phyloP scores from a whole-genome alignment of 345 rosid species.

The Eucalyptus urophylla region DNA sequence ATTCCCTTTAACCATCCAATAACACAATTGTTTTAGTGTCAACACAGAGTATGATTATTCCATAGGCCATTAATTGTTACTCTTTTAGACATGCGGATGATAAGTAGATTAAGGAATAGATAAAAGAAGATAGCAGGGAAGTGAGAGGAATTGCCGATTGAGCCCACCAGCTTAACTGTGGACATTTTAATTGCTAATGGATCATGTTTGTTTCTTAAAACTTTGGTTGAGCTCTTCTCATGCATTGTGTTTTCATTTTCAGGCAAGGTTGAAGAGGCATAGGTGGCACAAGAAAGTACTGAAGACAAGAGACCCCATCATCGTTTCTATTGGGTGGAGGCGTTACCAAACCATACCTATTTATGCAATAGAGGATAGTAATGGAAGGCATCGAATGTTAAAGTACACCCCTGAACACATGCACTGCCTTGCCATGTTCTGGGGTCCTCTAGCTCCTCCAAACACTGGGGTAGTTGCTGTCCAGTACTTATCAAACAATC shows the following conservation, averaged over 20 bases:
- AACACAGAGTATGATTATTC: neutral
- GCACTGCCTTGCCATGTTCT: conserved; percentile 94
- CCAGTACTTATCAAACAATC: conserved; percentile 66
- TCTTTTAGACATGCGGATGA: neutral
- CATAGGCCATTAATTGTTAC: neutral
- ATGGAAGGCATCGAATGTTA: conserved; percentile 91
- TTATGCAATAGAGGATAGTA: conserved; percentile 72
- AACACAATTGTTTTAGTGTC: neutral
- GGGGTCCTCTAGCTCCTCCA: conserved; percentile 99
- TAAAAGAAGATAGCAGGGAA: neutral
- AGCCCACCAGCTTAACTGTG: neutral
- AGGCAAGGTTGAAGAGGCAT: conserved; percentile 79
- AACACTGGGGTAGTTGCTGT: conserved; percentile 81
- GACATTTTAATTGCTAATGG: neutral
- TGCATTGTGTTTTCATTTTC: neutral
- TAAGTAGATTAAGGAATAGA: neutral
- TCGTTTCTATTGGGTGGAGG: conserved; percentile 94
- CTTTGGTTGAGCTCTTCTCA: neutral
- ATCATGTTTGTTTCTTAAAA: neutral
- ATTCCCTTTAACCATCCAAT: neutral
- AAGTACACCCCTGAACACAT: conserved; percentile 94
- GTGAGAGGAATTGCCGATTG: neutral
- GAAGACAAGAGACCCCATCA: conserved; percentile 82
- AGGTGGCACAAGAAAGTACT: conserved; percentile 92
- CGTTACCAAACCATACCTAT: conserved; percentile 84